These are phyloP conservation scores for Trichoderma koningiopsis DNA, from an alignment of 2,329 filamentous ascomycete species.

Conservation along the genomic window DNA sequence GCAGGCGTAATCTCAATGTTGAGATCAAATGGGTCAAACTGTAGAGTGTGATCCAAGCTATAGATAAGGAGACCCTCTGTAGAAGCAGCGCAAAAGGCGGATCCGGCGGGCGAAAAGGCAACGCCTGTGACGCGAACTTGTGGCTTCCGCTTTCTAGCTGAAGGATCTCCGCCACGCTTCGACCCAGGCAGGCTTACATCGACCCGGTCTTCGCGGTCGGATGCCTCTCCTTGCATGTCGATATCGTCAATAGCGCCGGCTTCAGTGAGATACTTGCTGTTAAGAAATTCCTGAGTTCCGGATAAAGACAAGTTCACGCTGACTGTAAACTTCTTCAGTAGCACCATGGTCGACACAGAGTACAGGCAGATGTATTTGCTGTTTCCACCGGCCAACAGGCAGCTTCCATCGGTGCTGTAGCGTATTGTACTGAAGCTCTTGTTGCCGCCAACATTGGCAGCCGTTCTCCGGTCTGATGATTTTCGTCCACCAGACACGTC, in stretches of 20 bases:
- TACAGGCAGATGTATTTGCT: slow-evolving; percentile 99
- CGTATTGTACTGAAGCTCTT: slow-evolving; percentile 87
- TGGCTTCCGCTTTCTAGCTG: slow-evolving; percentile 71
- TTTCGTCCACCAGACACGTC: slow-evolving; percentile 93
- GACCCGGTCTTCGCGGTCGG: slow-evolving; percentile 81
- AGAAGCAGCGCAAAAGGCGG: slow-evolving; percentile 89
- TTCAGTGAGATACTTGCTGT: slow-evolving; percentile 88
- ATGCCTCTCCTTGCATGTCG: slow-evolving; percentile 84
- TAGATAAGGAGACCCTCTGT: slow-evolving; percentile 95
- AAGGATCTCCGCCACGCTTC: slow-evolving; percentile 80
- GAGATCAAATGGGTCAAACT: slow-evolving; percentile 95
- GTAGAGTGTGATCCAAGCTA: slow-evolving; percentile 78
- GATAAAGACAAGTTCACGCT: slow-evolving; percentile 94
- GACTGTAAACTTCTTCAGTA: slow-evolving; percentile 94
- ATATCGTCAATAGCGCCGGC: slow-evolving; percentile 83
- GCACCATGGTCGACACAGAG: slow-evolving; percentile 86
- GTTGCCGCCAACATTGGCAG: slow-evolving; percentile 85
- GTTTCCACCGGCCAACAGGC: slow-evolving; percentile 86
- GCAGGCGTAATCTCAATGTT: slow-evolving; percentile 92
- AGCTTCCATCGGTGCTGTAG: slow-evolving; percentile 91
- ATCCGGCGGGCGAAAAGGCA: slow-evolving; percentile 84
- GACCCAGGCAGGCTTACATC: slow-evolving; percentile 82
- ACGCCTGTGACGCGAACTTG: slow-evolving; percentile 85
- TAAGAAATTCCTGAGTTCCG: slow-evolving; percentile 95
- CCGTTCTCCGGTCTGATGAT: slow-evolving; percentile 82